These are phyloP conservation scores for Hypericum perforatum DNA, from an alignment of 345 rosid species.

Conservation along the genomic window DNA sequence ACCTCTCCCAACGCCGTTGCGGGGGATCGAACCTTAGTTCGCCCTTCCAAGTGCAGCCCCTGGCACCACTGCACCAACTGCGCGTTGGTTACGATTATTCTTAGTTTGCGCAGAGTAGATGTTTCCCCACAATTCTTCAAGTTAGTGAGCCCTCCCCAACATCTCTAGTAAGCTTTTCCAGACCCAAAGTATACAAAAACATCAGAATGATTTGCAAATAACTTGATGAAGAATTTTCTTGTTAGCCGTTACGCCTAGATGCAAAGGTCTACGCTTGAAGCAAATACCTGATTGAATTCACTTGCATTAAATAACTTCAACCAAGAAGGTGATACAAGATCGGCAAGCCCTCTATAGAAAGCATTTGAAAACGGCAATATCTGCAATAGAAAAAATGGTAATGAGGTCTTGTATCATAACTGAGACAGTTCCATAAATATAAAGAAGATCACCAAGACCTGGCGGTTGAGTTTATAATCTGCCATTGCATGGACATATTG, in stretches of 20 bases:
- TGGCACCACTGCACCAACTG: no score
- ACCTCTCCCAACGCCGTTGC: no score
- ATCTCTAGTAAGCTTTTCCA: no score
- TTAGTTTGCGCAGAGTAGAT: no score
- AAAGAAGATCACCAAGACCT: slow-evolving; percentile 36
- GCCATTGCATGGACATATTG: slow-evolving; percentile 98
- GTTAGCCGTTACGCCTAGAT: not conserved
- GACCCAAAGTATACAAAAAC: no score
- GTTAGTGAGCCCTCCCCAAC: no score
- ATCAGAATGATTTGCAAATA: no score
- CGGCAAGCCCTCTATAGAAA: slow-evolving; percentile 82
- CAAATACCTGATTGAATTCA: slow-evolving; percentile 87
- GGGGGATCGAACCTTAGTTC: no score
- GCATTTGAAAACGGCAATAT: slow-evolving; percentile 90
- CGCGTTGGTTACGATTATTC: no score
- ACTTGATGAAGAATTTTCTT: no score
- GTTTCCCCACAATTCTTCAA: no score
- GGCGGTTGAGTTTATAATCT: slow-evolving; percentile 89
- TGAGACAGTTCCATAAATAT: slow-evolving; percentile 3
- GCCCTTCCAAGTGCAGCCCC: no score
- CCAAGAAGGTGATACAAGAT: slow-evolving; percentile 87
- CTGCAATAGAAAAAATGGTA: slow-evolving; percentile 36
- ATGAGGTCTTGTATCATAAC: slow-evolving; percentile 6
- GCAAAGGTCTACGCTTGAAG: not conserved
- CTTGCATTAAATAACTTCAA: slow-evolving; percentile 83